phyloP scores from a whole-genome alignment of 352 stramenopile genomes.

The Bremia lactucae region DNA sequence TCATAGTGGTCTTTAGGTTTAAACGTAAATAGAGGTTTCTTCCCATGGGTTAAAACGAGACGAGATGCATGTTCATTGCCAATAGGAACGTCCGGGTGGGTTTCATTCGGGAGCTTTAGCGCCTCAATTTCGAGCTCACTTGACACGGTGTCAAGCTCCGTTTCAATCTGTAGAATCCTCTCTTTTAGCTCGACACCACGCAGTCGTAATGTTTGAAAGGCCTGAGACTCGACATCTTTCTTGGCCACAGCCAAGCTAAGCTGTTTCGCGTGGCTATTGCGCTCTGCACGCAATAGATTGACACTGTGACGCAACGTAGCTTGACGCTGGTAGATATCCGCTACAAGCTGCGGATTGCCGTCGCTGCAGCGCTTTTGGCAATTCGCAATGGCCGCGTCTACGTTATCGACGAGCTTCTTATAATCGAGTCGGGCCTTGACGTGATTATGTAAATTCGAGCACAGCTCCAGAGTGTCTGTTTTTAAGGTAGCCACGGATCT shows the following conservation, averaged over 20 bases:
- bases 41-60: constrained; percentile 36
- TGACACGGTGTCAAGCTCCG: constrained; percentile 31
- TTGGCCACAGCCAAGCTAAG: constrained; percentile 27
- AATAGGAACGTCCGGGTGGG: constrained; percentile 55
- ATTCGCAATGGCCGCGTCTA: constrained; percentile 46
- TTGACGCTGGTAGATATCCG: constrained; percentile 52
- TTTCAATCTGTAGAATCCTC: constrained; percentile 35
- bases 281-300: constrained; percentile 52
- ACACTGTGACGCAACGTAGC: constrained; percentile 37
- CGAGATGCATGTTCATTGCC: constrained; percentile 46
- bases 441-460: constrained; percentile 40
- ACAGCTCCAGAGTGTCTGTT: too few relatives aligned
- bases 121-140: constrained; percentile 51
- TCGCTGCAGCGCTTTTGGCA: constrained; percentile 56
- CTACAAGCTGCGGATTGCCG: constrained; percentile 49
- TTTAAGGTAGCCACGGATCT: constrained; percentile 8
- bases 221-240: too few relatives aligned
- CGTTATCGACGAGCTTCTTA: constrained; percentile 50
- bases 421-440: constrained; percentile 70
- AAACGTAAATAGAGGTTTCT: constrained; percentile 53
- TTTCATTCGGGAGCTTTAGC: constrained; percentile 70
- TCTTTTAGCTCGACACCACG: constrained; percentile 47
- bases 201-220: constrained; percentile 28
- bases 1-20: constrained; percentile 60
- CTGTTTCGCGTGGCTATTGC: constrained; percentile 58